Evolutionary conservation across 495 filamentous ascomycete genomes (phyloP), one percentile per base, ranked within the genome.

Genomic region (Pyronema omphalodes): DNA sequence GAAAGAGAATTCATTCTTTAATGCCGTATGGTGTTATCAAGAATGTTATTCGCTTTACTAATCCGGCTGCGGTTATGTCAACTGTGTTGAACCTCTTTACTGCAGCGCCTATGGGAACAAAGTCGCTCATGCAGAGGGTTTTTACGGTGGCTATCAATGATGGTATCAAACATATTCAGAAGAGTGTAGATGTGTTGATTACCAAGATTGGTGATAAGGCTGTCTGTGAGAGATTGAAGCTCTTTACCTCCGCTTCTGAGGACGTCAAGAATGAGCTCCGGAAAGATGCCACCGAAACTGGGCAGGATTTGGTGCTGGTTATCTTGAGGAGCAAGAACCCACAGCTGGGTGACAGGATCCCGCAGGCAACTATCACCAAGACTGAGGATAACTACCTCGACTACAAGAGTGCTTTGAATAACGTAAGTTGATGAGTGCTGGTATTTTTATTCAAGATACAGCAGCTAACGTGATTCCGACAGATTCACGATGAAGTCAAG

Each of bases 361-460:
- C 68, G 1, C 56, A 78, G 0, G 75, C 82, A 50, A 87, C 96
- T 65, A 77, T 91, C 51, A 84, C 77, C 49, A 82, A 79, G 62
- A 74, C 93, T 3, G 93, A 85, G 71, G 95, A 96, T 64, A 82
- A 86, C 35, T 96, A 87, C 59, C 88, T 94, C n/a, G 91, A 88
- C 9, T 98, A 93, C 82, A 93, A 88, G 65, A 83, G 80, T 59
- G 87, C 87, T 0, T 84, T 98, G 6, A 89, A 96, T 53, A 84
- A 93, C 65, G 78, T 88, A 56, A 48, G 70, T 53, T 57, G 7
- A 39, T 53, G 41, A 51, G 57, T 52, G 33, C n/a, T n/a, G n/a
- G n/a, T n/a, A 29, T 29, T 29, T 29, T 29, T 2, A 29, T 29
- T 11, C 23, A 48, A 34, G 40, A 56, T 35, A 34, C 23, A 47